Base-by-base conservation (phyloP, 345 rosid genomes). In the Zanthoxylum bungeanum region DNA sequence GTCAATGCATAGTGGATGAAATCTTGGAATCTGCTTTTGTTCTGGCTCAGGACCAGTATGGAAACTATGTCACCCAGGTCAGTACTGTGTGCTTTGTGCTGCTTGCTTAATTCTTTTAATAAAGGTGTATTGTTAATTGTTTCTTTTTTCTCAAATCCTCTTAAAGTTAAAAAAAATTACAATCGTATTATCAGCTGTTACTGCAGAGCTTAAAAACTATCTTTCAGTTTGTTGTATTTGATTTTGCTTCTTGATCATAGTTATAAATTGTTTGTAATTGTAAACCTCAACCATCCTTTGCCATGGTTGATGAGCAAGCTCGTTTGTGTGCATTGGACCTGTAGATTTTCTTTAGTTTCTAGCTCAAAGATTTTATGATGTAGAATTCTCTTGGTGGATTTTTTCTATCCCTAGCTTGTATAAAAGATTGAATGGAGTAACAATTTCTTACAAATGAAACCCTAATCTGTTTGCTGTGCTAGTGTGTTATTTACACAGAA, bases 61-160 rank as follows among this genome's bases (percentile, higher is more conserved):
- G 99, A 59, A 96, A 96, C 83, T 96, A 96, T 81, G 98, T 96
- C 60, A 89, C 93, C 50, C 99, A 96, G 99, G 99, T 92, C 56
- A 64, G 83, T 49, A 34, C 67, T 60, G 50, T 42, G 21, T 65
- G 9, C 7, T 56, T 63, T 72, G 25, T 11, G 9, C 37, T 76
- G 17, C 6, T 69, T 7, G 22, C 24, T 69, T 79, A 56, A 53
- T 68, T 50, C 24, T 25, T 60, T 24, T 58, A 19, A 66, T 52
- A 28, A 7, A 42, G 44, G 40, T 46, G 9, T 22, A 49, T 64
- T 36, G 28, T 37, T 27, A 58, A 28, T 44, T 66, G 4, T 70
- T 24, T 57, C 58, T 58, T 44, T 56, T 1, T 3, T 27, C 27
- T 12, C 12, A 56, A 28, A 55, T 56, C 4, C 9, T 27, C 27